Conservation (phyloP, 345 rosid species). For the Eutrema heterophyllum region DNA sequence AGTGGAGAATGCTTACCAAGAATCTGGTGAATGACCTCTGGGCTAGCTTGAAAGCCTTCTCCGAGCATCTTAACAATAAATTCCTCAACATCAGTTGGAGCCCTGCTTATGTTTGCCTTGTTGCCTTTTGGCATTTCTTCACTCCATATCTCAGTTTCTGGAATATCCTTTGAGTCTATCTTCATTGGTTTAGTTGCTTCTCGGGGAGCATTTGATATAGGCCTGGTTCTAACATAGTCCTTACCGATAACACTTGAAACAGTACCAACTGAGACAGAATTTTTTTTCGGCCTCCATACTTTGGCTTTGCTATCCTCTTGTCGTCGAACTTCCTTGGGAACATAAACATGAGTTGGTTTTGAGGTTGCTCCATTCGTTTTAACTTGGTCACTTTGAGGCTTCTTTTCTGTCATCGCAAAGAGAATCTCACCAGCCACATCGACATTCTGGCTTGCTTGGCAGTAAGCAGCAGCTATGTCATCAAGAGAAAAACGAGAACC, state of each 20-base stretch:
- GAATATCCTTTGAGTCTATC: conserved; percentile 42
- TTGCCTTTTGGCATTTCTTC: conserved; percentile 18
- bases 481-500: conserved; percentile 45
- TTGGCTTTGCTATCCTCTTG: conserved; percentile 21
- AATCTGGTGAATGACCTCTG: conserved; percentile 40
- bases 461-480: conserved; percentile 45
- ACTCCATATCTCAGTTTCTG: conserved; percentile 37
- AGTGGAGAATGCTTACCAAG: conserved; percentile 40
- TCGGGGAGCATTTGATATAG: conserved; percentile 20
- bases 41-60: conserved; percentile 52
- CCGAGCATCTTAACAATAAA: conserved; percentile 50
- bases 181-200: conserved; percentile 44
- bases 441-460: conserved; percentile 31
- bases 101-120: conserved; percentile 6
- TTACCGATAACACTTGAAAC: conserved; percentile 44
- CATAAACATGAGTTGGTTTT: conserved; percentile 18
- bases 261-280: conserved; percentile 40
- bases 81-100: conserved; percentile 38
- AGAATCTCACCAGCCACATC: conserved; percentile 44
- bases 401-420: conserved; percentile 28
- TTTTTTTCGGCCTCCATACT: conserved; percentile 29
- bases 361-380: conserved; percentile 2
- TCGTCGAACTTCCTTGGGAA: conserved; percentile 6
- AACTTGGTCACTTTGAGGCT: conserved; percentile 10
- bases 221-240: conserved; percentile 35